Conservation (phyloP, 2,329 filamentous ascomycete genomes). For the Colletotrichum somersetense region DNA sequence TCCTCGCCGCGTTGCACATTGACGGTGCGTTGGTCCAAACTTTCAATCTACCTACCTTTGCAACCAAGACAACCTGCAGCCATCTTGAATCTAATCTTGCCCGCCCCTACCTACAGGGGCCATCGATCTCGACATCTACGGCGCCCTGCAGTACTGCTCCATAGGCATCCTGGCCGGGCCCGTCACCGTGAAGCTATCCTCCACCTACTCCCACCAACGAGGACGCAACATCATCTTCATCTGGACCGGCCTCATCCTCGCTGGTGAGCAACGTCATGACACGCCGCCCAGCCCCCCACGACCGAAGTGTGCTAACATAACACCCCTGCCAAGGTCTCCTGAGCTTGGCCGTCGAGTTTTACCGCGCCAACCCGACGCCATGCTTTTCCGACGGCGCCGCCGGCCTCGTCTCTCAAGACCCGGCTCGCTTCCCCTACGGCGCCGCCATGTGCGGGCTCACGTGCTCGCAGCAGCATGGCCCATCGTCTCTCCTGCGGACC, state of each 20-base stretch:
- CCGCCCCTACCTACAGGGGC: conserved; percentile 58
- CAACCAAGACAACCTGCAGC: too few relatives aligned
- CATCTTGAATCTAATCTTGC: neutral
- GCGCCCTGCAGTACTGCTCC: conserved; percentile 75
- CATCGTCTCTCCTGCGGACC: conserved; percentile 66
- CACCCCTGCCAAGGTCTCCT: conserved; percentile 61
- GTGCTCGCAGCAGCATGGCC: conserved; percentile 61
- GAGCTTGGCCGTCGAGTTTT: conserved; percentile 75
- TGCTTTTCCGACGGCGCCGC: conserved; percentile 57
- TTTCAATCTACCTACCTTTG: too few relatives aligned
- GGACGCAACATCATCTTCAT: conserved; percentile 76
- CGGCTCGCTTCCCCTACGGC: conserved; percentile 59
- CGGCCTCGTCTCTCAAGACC: conserved; percentile 51
- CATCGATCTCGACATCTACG: conserved; percentile 77
- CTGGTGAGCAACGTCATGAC: conserved; percentile 57
- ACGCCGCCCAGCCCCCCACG: neutral
- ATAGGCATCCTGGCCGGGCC: conserved; percentile 75
- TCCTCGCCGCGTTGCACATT: conserved; percentile 70
- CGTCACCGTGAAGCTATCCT: conserved; percentile 70
- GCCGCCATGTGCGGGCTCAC: conserved; percentile 58
- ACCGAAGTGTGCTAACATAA: neutral
- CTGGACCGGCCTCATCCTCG: conserved; percentile 72
- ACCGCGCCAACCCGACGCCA: conserved; percentile 59
- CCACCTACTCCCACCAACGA: conserved; percentile 73
- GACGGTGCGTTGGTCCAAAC: conserved; percentile 58